Conservation (phyloP, 2,329 filamentous ascomycete species). For the Tolypocladium nubicola region DNA sequence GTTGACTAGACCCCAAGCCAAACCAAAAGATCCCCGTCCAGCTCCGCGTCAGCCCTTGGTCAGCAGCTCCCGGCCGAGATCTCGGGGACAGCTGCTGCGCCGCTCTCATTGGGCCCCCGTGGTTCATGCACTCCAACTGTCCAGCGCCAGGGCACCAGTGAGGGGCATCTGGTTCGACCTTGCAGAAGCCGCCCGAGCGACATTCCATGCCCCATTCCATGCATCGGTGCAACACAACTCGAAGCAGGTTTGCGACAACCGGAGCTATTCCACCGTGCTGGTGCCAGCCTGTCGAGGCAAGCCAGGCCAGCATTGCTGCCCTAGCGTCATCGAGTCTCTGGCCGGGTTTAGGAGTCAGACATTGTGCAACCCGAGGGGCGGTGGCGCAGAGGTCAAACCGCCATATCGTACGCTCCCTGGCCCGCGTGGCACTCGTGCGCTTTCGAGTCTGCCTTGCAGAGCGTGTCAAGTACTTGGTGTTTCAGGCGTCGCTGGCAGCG, state of each 20-base stretch:
- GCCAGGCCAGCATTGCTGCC: not conserved
- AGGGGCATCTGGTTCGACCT: not conserved
- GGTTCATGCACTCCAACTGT: not conserved
- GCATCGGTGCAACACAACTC: not conserved
- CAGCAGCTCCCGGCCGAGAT: not conserved
- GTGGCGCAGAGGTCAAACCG: not conserved
- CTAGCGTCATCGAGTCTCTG: not conserved
- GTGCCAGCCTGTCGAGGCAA: too few relatives aligned
- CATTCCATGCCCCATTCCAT: not conserved
- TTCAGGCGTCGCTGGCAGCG: not conserved
- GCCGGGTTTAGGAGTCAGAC: not conserved
- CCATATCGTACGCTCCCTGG: not conserved
- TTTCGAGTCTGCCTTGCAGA: not conserved
- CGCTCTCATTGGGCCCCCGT: not conserved
- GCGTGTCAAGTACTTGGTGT: not conserved
- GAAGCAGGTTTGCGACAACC: not conserved
- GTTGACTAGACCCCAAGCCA: not conserved
- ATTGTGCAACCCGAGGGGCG: not conserved
- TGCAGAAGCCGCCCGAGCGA: not conserved
- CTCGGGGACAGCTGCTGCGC: not conserved
- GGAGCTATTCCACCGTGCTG: not conserved
- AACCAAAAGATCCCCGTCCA: not conserved
- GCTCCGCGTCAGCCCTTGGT: not conserved
- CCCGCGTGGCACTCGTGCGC: not conserved
- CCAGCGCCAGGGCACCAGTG: not conserved